A percentile compares a stretch with the other conserved stretches of the same genome.
Evolutionary conservation across 371 early-diverging fungal species (phyloP).

Genomic region (Nematocida major): DNA sequence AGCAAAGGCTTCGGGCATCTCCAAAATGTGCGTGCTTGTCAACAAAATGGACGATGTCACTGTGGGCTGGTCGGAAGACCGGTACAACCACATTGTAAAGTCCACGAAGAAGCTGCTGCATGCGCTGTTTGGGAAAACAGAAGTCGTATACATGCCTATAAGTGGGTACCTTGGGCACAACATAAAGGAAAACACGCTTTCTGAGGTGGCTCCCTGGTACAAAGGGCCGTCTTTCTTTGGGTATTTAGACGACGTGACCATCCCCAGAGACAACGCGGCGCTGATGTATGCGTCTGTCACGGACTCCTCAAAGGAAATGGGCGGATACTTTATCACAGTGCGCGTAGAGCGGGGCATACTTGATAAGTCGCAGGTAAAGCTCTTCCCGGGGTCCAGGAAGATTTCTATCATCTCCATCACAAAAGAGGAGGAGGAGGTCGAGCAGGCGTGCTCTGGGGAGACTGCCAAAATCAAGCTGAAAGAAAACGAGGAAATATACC

Average conservation of each 20-base stretch:
- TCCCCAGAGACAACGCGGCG: constrained; percentile 13
- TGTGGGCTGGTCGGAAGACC: constrained; percentile 56
- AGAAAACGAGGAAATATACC: constrained; percentile 56
- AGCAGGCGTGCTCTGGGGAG: constrained; percentile 59
- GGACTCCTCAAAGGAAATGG: constrained; percentile 53
- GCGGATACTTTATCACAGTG: constrained; percentile 43
- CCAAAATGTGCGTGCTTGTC: constrained; percentile 59
- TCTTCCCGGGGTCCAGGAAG: constrained; percentile 52
- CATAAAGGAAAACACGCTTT: constrained; percentile 32
- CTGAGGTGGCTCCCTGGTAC: constrained; percentile 52
- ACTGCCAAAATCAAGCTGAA: constrained; percentile 60
- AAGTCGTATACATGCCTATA: constrained; percentile 60
- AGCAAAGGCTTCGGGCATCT: constrained; percentile 66
- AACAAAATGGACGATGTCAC: constrained; percentile 65
- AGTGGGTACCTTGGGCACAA: constrained; percentile 63
- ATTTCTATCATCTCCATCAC: constrained; percentile 40
- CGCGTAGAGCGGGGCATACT: constrained; percentile 57
- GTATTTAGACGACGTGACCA: constrained; percentile 51
- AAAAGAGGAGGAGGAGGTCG: constrained; percentile 64
- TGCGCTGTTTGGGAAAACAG: constrained; percentile 44
- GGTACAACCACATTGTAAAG: constrained; percentile 52
- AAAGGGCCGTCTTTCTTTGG: constrained; percentile 61
- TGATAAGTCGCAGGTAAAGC: constrained; percentile 32
- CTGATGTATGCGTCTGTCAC: constrained; percentile 41
- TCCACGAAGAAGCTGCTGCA: constrained; percentile 31